phyloP scores from a whole-genome alignment of 116 monocot species.

The Thalassia testudinum region DNA sequence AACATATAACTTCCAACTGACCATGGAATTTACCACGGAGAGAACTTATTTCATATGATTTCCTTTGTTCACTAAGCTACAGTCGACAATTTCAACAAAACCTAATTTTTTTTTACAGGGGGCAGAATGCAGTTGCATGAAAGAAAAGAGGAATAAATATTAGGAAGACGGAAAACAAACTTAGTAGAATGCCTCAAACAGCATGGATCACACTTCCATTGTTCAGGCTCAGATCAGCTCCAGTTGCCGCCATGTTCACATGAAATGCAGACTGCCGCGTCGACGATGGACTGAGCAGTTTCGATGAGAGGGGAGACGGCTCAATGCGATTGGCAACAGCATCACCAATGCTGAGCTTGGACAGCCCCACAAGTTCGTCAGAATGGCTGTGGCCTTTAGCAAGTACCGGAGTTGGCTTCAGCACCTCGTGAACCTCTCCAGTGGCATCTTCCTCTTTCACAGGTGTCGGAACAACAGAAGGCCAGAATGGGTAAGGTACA shows the following conservation, averaged over 20 bases:
- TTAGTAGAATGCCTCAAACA: neutral
- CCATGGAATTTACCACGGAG: no score
- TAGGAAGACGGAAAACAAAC: neutral
- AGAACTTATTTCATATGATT: no score
- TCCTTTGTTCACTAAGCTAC: no score
- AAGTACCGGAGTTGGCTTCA: constrained; percentile 19
- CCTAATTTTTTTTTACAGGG: no score
- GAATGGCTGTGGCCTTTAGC: constrained; percentile 3
- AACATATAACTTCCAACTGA: no score
- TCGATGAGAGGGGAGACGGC: constrained; percentile 13
- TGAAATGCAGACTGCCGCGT: constrained; percentile 16
- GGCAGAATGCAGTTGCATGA: no score
- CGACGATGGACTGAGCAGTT: constrained; percentile 4
- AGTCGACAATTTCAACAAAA: no score
- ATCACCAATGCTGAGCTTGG: constrained; percentile 14
- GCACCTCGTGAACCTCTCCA: constrained; percentile 12
- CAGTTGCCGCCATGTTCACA: constrained; percentile 6
- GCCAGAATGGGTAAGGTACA: constrained; percentile 11
- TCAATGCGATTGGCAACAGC: neutral
- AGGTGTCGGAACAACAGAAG: neutral
- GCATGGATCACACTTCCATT: constrained; percentile 12
- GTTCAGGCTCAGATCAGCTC: constrained; percentile 5
- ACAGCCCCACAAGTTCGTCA: constrained; percentile 12
- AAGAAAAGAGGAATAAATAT: no score
- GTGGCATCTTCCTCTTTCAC: neutral